phyloP scores from a whole-genome alignment of 2,329 filamentous ascomycete genomes.

The Fusarium nurragi region DNA sequence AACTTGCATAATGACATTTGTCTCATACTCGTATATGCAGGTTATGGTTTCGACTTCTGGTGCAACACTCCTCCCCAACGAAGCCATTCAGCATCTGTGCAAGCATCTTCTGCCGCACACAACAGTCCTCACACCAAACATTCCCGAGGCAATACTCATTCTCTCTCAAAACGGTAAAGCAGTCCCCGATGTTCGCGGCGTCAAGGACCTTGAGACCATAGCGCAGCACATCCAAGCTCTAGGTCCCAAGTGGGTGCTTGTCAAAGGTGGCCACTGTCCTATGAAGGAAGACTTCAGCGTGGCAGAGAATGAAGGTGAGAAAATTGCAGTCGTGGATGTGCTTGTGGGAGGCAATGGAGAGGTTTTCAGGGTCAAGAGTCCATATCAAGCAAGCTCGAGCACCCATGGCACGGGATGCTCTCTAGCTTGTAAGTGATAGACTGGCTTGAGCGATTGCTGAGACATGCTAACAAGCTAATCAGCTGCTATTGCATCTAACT shows the following conservation, averaged over 20 bases:
- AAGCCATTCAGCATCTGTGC: conserved; percentile 70
- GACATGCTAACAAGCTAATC: background rate
- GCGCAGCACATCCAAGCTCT: conserved; percentile 72
- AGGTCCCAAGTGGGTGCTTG: conserved; percentile 81
- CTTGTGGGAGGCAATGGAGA: conserved; percentile 69
- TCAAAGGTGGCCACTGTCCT: conserved; percentile 93
- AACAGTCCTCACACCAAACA: conserved; percentile 78
- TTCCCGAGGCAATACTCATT: conserved; percentile 76
- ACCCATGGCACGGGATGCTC: conserved; percentile 97
- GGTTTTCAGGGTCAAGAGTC: conserved; percentile 72
- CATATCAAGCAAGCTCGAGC: conserved; percentile 77
- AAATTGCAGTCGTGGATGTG: conserved; percentile 77
- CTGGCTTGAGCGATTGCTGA: background rate
- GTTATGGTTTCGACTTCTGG: conserved; percentile 94
- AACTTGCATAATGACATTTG: background rate
- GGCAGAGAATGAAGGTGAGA: conserved; percentile 67
- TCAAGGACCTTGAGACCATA: conserved; percentile 74
- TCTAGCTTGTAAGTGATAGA: conserved; percentile 74
- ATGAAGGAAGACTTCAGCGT: conserved; percentile 70
- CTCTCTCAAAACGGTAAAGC: conserved; percentile 62
- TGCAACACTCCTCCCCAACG: conserved; percentile 70
- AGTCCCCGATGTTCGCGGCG: conserved; percentile 56
- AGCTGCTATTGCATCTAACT: conserved; percentile 80
- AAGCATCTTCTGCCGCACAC: conserved; percentile 70
- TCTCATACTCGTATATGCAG: conserved; percentile 54